Evolutionary conservation across 75 land plant genomes (phyloP).

Genomic region (Pinus taeda): DNA sequence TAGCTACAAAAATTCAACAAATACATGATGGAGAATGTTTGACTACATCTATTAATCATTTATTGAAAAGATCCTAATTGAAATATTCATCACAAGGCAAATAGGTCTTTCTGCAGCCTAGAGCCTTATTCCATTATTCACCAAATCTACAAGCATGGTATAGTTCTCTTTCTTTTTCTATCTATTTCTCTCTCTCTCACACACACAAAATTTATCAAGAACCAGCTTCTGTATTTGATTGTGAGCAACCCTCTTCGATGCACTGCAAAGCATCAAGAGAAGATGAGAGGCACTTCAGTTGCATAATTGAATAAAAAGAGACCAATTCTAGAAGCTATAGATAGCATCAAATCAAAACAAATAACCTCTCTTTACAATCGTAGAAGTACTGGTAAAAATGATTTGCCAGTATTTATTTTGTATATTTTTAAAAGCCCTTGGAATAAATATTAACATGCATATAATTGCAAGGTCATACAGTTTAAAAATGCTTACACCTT

Average conservation of each 20-base stretch:
- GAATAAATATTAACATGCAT: background rate
- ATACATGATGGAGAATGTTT: background rate
- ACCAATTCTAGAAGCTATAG: background rate
- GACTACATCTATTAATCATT: background rate
- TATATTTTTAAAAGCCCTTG: background rate
- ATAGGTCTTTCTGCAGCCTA: background rate
- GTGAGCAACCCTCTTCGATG: slow-evolving; percentile 1
- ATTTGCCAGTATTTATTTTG: background rate
- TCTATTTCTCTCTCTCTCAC: too few species aligned
- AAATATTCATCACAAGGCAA: background rate
- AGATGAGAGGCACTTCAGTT: background rate
- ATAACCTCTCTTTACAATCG: background rate
- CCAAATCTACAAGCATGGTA: background rate
- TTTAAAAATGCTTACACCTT: background rate
- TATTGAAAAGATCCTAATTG: background rate
- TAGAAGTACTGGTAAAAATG: background rate
- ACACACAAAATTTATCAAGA: background rate
- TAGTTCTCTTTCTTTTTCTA: background rate
- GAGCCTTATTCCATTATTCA: background rate
- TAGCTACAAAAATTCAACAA: too few species aligned
- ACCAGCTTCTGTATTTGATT: slow-evolving; percentile 6
- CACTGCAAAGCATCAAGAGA: slow-evolving; percentile 7
- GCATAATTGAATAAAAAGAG: background rate
- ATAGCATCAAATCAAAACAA: background rate
- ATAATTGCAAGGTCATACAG: background rate